These are phyloP conservation scores for Singerocomus inundabilis DNA, from an alignment of 1,284 basidiomycete species.

Conservation along the genomic window DNA sequence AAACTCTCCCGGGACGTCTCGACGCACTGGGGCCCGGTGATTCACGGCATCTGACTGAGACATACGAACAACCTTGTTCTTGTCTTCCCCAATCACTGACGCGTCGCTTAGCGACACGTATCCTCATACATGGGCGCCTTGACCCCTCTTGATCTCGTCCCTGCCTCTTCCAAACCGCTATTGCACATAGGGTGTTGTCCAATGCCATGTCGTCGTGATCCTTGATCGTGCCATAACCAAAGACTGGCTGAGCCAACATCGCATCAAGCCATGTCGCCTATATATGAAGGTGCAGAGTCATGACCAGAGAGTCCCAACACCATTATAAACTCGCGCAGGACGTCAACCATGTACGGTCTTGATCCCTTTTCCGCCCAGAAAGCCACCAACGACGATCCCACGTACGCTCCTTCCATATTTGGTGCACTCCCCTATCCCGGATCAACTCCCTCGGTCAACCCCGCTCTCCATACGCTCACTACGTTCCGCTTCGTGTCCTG, in stretches of 20 bases:
- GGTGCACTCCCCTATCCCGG: conserved; percentile 58
- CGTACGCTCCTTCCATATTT: conserved; percentile 48
- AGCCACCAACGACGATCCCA: conserved; percentile 8
- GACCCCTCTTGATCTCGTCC: neutral
- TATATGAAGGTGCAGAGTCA: conserved; percentile 14
- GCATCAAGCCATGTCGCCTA: conserved; percentile 4
- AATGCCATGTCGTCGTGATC: neutral
- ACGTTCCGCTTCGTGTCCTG: conserved; percentile 53
- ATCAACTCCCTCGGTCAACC: conserved; percentile 17
- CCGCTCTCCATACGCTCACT: conserved; percentile 37
- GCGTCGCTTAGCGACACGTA: neutral
- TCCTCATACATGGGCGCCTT: neutral
- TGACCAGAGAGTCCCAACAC: neutral
- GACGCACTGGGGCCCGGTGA: neutral
- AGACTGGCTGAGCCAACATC: conserved; percentile 11
- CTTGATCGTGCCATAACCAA: neutral
- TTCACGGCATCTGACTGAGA: neutral
- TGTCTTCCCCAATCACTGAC: too few species aligned
- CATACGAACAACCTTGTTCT: neutral
- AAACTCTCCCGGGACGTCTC: conserved; percentile 1
- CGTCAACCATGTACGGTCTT: conserved; percentile 22
- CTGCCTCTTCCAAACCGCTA: neutral
- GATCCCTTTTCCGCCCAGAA: conserved; percentile 31
- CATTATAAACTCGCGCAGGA: neutral
- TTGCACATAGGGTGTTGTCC: neutral